A percentile compares a stretch with the other conserved stretches of the same genome.
Evolutionary conservation across 2,329 filamentous ascomycete species (phyloP).

Genomic region (Talaromyces albobiverticillius): DNA sequence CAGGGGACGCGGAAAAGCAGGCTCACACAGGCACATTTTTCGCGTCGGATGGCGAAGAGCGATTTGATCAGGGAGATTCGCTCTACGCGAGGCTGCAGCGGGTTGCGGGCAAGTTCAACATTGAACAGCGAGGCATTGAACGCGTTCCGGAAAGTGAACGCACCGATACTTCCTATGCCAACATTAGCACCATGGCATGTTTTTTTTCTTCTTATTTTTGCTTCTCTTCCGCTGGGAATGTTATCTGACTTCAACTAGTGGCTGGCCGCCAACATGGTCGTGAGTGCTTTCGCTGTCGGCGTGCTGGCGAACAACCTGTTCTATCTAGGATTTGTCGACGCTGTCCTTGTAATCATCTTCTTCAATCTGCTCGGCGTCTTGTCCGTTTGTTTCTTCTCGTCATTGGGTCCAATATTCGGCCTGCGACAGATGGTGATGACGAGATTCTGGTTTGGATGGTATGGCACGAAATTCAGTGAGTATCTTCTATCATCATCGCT

Average conservation of each 20-base stretch:
- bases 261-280: constrained; percentile 75
- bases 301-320: constrained; percentile 67
- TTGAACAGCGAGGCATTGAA: constrained; percentile 74
- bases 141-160: constrained; percentile 68
- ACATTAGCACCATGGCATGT: constrained; percentile 69
- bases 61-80: constrained; percentile 55
- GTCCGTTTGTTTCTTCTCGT: background rate
- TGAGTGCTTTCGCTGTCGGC: constrained; percentile 72
- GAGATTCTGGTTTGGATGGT: constrained; percentile 73
- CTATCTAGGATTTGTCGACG: constrained; percentile 68
- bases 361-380: constrained; percentile 51
- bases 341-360: constrained; percentile 68
- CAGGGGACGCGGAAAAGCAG: no score
- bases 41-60: constrained; percentile 43
- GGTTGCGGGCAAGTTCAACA: constrained; percentile 61
- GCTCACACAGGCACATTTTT: no score
- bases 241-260: constrained; percentile 50
- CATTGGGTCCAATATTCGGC: constrained; percentile 72
- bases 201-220: constrained; percentile 15
- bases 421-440: constrained; percentile 76
- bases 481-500: constrained; percentile 14
- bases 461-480: constrained; percentile 64
- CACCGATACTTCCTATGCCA: constrained; percentile 62
- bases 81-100: constrained; percentile 60
- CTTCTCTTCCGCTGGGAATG: constrained; percentile 9